A percentile compares a stretch with the other conserved stretches of the same genome.
Evolutionary conservation across 352 stramenopile genomes (phyloP).

Genomic region (Globisporangium irregulare): DNA sequence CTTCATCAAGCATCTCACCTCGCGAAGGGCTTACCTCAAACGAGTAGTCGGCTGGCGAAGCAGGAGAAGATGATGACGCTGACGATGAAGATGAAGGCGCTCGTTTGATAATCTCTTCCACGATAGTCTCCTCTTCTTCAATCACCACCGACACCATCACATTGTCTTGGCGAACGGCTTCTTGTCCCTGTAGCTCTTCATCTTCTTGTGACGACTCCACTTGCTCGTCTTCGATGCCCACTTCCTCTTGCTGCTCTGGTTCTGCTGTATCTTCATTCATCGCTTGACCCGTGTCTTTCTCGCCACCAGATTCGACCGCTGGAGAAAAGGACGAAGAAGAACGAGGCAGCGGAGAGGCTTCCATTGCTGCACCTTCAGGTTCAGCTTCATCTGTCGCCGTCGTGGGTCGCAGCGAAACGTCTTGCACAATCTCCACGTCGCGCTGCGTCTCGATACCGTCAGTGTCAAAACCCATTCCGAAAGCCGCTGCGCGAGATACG

Average conservation of each 20-base stretch:
- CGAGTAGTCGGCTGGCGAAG: constrained; percentile 4
- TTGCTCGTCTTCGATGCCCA: neutral
- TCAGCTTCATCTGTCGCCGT: neutral
- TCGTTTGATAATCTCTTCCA: neutral
- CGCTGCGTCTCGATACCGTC: neutral
- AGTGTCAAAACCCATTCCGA: constrained; percentile 1
- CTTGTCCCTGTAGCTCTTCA: neutral
- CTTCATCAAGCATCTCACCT: neutral
- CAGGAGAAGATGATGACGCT: neutral
- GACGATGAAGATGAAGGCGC: neutral
- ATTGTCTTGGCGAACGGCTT: neutral
- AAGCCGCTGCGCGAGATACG: neutral
- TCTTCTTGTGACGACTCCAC: neutral
- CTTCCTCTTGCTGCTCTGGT: neutral
- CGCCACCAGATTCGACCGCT: neutral
- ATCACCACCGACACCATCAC: neutral
- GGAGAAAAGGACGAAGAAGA: neutral
- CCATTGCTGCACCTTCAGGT: neutral
- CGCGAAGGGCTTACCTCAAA: neutral
- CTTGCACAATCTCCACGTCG: constrained; percentile 8
- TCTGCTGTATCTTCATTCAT: neutral
- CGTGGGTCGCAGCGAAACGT: neutral
- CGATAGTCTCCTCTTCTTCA: neutral
- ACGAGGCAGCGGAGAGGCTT: neutral
- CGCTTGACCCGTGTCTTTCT: neutral